A percentile compares a stretch with the other conserved stretches of the same genome.
Evolutionary conservation across 441 rosid species (phyloP).

Genomic region (Flueggea neowawraea): DNA sequence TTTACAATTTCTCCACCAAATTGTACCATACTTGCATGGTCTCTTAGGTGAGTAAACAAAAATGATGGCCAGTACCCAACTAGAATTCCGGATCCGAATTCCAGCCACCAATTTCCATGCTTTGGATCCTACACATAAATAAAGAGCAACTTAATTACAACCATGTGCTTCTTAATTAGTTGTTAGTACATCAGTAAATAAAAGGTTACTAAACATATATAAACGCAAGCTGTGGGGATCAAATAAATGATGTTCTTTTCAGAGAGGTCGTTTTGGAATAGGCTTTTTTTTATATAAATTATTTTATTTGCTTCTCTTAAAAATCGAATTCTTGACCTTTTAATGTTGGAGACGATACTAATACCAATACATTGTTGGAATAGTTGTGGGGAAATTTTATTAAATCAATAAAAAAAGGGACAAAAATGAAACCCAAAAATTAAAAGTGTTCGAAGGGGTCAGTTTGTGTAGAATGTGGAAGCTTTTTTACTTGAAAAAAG

Average conservation of each 20-base stretch:
- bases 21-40: conserved; percentile 93
- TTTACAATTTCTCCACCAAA: conserved; percentile 94
- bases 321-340: no score
- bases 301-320: no score
- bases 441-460: neutral
- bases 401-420: neutral
- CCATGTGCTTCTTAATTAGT: no score
- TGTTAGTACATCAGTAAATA: neutral
- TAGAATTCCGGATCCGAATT: conserved; percentile 84
- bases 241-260: conserved; percentile 2
- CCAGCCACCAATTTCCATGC: conserved; percentile 99
- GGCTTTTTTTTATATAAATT: no score
- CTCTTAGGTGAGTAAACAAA: conserved; percentile 74
- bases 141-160: neutral
- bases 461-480: conserved; percentile 6
- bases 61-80: conserved; percentile 97
- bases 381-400: no score
- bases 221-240: neutral
- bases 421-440: neutral
- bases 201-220: neutral
- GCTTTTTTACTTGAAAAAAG: conserved; percentile 27
- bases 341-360: no score
- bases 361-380: no score
- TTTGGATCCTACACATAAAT: conserved; percentile 73
- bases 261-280: no score